Evolutionary conservation across 345 rosid species (phyloP).

Genomic region (Carallia brachiata): DNA sequence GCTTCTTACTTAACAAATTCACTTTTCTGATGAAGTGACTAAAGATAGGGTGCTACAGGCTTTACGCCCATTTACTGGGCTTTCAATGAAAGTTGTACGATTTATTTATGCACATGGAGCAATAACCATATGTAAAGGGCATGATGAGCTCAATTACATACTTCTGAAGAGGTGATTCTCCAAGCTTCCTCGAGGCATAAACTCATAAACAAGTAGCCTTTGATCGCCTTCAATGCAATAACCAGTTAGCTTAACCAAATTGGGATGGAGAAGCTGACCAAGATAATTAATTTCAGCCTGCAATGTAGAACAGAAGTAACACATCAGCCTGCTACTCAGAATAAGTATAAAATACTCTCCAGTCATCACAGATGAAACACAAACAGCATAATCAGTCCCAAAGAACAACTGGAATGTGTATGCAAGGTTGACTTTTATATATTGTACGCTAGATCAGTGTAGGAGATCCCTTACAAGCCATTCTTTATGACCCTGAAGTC

Average conservation of each 20-base stretch:
- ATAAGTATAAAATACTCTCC: neutral
- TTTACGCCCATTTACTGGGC: neutral
- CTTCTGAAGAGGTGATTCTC: slow-evolving; percentile 28
- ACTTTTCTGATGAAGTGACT: neutral
- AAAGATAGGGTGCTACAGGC: neutral
- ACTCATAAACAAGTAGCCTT: slow-evolving; percentile 28
- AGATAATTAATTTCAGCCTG: slow-evolving; percentile 30
- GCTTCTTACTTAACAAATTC: neutral
- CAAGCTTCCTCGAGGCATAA: slow-evolving; percentile 31
- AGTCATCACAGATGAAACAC: slow-evolving; percentile 1
- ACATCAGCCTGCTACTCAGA: neutral
- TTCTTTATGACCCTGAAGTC: slow-evolving; percentile 97
- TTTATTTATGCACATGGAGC: too few relatives aligned
- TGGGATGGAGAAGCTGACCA: slow-evolving; percentile 22
- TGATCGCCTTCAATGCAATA: slow-evolving; percentile 26
- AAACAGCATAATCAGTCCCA: neutral
- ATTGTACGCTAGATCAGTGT: neutral
- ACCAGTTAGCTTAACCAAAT: slow-evolving; percentile 24
- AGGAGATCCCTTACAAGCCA: slow-evolving; percentile 64
- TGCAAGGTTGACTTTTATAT: neutral
- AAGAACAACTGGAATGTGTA: neutral
- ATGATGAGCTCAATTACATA: slow-evolving; percentile 6
- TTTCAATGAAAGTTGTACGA: neutral
- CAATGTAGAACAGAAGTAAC: neutral
- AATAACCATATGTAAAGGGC: neutral